Conservation (phyloP, 1,284 basidiomycete species). For the Sanghuangporus weigelae region DNA sequence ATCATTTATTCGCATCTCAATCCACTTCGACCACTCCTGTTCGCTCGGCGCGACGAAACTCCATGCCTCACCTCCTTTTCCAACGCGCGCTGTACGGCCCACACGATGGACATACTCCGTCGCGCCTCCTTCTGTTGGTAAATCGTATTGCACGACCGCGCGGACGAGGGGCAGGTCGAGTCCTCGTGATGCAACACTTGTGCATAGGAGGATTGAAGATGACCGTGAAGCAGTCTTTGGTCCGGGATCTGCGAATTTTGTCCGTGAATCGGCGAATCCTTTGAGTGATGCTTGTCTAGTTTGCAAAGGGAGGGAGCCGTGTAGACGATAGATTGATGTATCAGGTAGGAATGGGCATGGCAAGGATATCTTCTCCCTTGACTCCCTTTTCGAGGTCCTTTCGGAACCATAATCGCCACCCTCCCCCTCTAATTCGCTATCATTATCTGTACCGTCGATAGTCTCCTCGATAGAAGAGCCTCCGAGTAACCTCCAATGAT, state of each 20-base stretch:
- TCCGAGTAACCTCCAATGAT: constrained; percentile 89
- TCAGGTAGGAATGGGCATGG: constrained; percentile 78
- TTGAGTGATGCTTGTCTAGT: constrained; percentile 81
- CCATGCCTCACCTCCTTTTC: constrained; percentile 87
- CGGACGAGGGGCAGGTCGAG: constrained; percentile 95
- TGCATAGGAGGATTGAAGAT: constrained; percentile 84
- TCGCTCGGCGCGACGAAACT: constrained; percentile 87
- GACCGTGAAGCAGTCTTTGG: constrained; percentile 28
- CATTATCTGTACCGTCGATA: constrained; percentile 27
- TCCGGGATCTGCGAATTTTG: constrained; percentile 20
- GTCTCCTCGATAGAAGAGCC: constrained; percentile 65
- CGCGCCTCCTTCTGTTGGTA: constrained; percentile 94
- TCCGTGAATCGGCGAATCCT: constrained; percentile 60
- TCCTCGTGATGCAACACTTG: constrained; percentile 95
- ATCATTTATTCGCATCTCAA: constrained; percentile 69
- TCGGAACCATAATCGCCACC: constrained; percentile 20
- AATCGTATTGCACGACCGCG: constrained; percentile 93
- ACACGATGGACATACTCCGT: constrained; percentile 98
- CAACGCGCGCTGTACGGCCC: constrained; percentile 94
- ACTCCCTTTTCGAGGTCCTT: constrained; percentile 23
- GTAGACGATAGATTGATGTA: constrained; percentile 84
- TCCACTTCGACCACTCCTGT: constrained; percentile 84
- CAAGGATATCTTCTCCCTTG: constrained; percentile 43
- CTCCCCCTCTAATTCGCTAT: constrained; percentile 25
- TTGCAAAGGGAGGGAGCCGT: constrained; percentile 85